A percentile compares a stretch with the other conserved stretches of the same genome.
These are phyloP conservation scores for Tetraselmis chui DNA, from an alignment of 139 green algal species.

Conservation along the genomic window DNA sequence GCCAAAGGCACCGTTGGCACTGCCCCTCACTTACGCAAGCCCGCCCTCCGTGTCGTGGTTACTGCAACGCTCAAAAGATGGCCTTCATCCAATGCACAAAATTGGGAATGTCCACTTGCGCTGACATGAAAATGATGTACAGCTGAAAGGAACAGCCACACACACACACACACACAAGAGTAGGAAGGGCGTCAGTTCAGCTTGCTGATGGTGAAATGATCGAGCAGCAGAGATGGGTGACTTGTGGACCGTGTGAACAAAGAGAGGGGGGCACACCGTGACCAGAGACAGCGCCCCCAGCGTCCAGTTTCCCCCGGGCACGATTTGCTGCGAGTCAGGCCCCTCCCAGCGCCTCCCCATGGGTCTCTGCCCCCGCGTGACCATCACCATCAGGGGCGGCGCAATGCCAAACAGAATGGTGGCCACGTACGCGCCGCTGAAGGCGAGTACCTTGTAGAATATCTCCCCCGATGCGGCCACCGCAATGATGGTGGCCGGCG, in stretches of 20 bases:
- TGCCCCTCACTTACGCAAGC: too few species aligned
- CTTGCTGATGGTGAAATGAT: too few species aligned
- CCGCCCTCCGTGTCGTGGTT: too few species aligned
- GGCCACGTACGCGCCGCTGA: neutral
- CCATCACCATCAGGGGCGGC: neutral
- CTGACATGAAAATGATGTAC: neutral
- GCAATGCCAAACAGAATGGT: neutral
- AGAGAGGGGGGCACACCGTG: neutral
- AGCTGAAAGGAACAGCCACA: neutral
- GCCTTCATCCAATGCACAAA: neutral
- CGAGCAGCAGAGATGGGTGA: too few species aligned
- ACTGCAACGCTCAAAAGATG: neutral
- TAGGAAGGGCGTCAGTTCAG: too few species aligned
- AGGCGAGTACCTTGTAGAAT: neutral
- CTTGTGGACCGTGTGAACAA: neutral
- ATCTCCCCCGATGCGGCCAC: neutral
- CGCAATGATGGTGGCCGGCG: neutral
- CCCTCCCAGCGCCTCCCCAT: neutral
- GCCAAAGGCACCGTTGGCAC: too few species aligned
- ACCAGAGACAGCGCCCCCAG: neutral
- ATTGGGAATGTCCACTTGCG: neutral
- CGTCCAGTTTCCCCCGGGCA: neutral
- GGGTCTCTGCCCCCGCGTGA: neutral
- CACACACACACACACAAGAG: too few species aligned
- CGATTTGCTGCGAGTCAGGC: neutral